phyloP scores from a whole-genome alignment of 345 rosid species.

The Mallotus nudiflorus region DNA sequence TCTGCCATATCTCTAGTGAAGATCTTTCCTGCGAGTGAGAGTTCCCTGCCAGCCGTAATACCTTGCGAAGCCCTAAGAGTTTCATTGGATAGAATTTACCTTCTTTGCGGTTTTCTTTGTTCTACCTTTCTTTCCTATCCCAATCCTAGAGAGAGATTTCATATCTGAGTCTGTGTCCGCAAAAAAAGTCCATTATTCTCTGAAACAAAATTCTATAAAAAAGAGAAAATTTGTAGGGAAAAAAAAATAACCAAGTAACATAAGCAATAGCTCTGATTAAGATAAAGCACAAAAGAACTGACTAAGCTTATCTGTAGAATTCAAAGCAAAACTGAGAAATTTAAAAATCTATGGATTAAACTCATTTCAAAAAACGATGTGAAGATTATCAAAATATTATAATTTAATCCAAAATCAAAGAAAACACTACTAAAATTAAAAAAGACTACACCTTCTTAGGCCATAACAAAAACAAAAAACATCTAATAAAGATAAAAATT shows the following conservation, averaged over 20 bases:
- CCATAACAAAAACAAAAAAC: not conserved
- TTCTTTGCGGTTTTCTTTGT: too few relatives aligned
- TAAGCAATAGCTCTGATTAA: conserved; percentile 3
- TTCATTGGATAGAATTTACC: too few relatives aligned
- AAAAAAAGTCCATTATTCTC: not conserved
- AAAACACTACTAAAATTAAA: not conserved
- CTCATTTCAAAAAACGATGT: conserved; percentile 1
- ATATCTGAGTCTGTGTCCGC: too few relatives aligned
- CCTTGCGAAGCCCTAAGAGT: too few relatives aligned
- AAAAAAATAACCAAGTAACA: not conserved
- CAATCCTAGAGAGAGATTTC: too few relatives aligned
- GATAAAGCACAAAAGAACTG: not conserved
- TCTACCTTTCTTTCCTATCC: too few relatives aligned
- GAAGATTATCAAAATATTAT: too few relatives aligned
- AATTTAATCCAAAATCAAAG: too few relatives aligned
- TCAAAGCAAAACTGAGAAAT: not conserved
- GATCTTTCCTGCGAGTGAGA: too few relatives aligned
- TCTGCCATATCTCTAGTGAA: too few relatives aligned
- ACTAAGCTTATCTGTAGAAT: not conserved
- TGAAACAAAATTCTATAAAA: not conserved
- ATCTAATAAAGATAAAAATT: not conserved
- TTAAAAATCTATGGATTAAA: not conserved
- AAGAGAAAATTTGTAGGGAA: not conserved
- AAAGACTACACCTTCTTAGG: not conserved
- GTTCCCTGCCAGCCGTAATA: too few relatives aligned